Percentiles rank a stretch among this genome's conserved stretches.
Conservation (phyloP, 306 rosid species). For the Lagenaria siceraria region DNA sequence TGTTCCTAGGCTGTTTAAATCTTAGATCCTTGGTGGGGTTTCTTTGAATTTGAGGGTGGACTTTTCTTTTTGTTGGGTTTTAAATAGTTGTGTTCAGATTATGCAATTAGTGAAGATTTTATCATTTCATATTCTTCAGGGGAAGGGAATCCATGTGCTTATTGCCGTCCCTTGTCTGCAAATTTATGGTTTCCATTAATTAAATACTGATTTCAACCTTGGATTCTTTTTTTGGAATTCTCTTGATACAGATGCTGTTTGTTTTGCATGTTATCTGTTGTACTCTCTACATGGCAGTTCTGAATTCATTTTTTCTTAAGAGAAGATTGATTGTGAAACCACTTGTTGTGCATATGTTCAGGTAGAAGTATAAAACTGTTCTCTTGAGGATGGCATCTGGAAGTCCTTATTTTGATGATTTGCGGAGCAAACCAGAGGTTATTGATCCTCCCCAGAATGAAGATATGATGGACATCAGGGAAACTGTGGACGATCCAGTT, state of each 20-base stretch:
- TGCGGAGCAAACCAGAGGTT: slow-evolving; percentile 56
- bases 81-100: background rate
- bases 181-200: background rate
- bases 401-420: slow-evolving; percentile 55
- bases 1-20: background rate
- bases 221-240: background rate
- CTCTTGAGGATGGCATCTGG: slow-evolving; percentile 42
- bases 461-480: slow-evolving; percentile 45
- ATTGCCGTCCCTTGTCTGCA: background rate
- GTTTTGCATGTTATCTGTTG: slow-evolving; percentile 4
- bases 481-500: slow-evolving; percentile 41
- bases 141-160: background rate
- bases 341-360: background rate
- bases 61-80: background rate
- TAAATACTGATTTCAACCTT: background rate
- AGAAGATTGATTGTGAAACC: background rate
- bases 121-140: background rate
- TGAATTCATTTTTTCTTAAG: background rate
- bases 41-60: slow-evolving; percentile 4
- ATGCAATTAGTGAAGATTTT: background rate
- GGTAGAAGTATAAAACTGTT: background rate
- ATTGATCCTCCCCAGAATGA: slow-evolving; percentile 68
- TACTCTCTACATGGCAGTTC: background rate
- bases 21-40: background rate
- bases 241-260: background rate